Percentiles rank a stretch among this genome's conserved stretches.
Evolutionary conservation across 768 basidiomycete genomes (phyloP).

Genomic region (Boletellus emodensis): DNA sequence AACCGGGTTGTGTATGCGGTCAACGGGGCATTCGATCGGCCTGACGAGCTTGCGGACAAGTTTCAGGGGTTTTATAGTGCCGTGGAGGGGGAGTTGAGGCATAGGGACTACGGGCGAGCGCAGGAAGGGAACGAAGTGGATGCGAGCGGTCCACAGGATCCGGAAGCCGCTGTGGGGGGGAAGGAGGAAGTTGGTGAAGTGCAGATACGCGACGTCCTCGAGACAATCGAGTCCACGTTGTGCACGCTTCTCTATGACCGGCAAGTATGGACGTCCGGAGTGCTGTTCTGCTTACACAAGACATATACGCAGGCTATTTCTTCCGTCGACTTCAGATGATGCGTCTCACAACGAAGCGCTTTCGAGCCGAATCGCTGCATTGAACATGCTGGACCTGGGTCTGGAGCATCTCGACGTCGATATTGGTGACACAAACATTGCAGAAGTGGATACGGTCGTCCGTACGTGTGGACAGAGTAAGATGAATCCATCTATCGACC

Average conservation of each 20-base stretch:
- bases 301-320: constrained; percentile 57
- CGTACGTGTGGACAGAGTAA: constrained; percentile 73
- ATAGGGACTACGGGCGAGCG: constrained; percentile 13
- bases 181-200: constrained; percentile 36
- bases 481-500: constrained; percentile 21
- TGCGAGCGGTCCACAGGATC: constrained; percentile 15
- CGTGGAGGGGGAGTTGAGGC: constrained; percentile 61
- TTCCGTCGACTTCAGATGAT: constrained; percentile 72
- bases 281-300: not conserved
- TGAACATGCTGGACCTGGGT: constrained; percentile 86
- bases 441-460: constrained; percentile 60
- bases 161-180: constrained; percentile 10
- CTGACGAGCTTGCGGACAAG: constrained; percentile 48
- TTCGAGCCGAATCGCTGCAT: constrained; percentile 82
- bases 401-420: constrained; percentile 89
- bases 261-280: constrained; percentile 32
- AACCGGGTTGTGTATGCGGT: constrained; percentile 34
- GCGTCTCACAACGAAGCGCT: constrained; percentile 86
- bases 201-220: constrained; percentile 58
- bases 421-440: constrained; percentile 46
- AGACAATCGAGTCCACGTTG: constrained; percentile 68
- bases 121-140: constrained; percentile 3
- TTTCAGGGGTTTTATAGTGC: constrained; percentile 71
- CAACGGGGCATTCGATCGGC: constrained; percentile 38
- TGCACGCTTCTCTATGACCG: constrained; percentile 81